phyloP scores from a whole-genome alignment of 2,329 filamentous ascomycete genomes.

The Lasiodiplodia sp. region DNA sequence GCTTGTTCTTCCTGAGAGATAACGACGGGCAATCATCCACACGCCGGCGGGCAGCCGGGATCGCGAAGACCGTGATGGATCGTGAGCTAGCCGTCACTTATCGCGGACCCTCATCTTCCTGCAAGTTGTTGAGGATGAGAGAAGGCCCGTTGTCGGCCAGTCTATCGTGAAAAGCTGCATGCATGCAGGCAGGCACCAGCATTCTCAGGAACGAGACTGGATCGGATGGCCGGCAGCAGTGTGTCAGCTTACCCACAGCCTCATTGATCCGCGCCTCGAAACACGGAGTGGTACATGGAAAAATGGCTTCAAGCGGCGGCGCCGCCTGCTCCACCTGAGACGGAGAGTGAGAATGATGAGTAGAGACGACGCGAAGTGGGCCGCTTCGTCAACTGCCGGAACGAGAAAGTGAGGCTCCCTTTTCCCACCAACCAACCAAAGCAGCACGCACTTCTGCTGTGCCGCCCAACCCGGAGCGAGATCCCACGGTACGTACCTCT shows the following conservation, averaged over 20 bases:
- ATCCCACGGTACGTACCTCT: not conserved
- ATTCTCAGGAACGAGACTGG: not conserved
- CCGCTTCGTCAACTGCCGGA: constrained; percentile 3
- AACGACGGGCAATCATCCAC: not conserved
- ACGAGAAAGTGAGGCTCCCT: constrained; percentile 11
- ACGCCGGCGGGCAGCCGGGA: not conserved
- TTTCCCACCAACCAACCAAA: constrained; percentile 13
- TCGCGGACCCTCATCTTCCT: not conserved
- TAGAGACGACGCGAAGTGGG: not conserved
- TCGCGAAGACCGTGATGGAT: not conserved
- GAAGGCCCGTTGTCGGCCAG: not conserved
- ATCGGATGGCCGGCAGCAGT: not conserved
- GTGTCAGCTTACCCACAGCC: not conserved
- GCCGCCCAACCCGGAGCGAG: not conserved
- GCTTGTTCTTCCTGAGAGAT: not conserved
- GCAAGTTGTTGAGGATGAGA: not conserved
- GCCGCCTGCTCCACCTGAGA: not conserved
- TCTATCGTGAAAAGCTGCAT: not conserved
- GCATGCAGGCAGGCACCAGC: not conserved
- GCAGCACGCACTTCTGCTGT: not conserved
- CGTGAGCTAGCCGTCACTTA: not conserved
- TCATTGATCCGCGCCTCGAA: not conserved
- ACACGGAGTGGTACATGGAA: not conserved
- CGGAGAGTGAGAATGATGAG: too few species aligned
- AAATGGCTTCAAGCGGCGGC: not conserved